Conservation (phyloP, 75 land plant species). For the Selaginella tamariscina region DNA sequence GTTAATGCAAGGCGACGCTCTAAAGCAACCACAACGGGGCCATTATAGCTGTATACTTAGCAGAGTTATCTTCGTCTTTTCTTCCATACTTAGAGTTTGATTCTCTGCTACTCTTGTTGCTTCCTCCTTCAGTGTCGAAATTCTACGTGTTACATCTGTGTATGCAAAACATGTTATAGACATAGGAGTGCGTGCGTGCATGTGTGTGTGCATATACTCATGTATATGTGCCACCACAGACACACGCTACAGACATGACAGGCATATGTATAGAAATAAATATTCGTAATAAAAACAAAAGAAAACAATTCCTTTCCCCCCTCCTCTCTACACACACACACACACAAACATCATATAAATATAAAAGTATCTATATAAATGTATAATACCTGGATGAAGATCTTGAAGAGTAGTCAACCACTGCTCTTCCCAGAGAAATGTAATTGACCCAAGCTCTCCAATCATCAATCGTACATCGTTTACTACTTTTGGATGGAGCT, state of each 20-base stretch:
- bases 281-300: no score
- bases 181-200: no score
- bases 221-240: no score
- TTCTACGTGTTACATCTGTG: conserved; percentile 93
- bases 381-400: conserved; percentile 66
- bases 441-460: conserved; percentile 67
- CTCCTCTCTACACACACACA: no score
- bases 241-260: no score
- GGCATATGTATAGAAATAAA: no score
- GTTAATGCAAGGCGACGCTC: conserved; percentile 84
- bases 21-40: conserved; percentile 75
- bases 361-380: no score
- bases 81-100: conserved; percentile 53
- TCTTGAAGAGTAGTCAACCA: conserved; percentile 99
- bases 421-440: conserved; percentile 97
- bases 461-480: conserved; percentile 83
- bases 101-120: conserved; percentile 76
- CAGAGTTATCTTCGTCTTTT: conserved; percentile 81
- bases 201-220: no score
- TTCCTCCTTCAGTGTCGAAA: conserved; percentile 76
- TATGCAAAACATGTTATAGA: no score
- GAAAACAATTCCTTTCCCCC: no score
- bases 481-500: conserved; percentile 74
- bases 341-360: no score
- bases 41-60: conserved; percentile 94